Base-by-base conservation (phyloP, 2,329 filamentous ascomycete species). In the Aspergillus nomiae region DNA sequence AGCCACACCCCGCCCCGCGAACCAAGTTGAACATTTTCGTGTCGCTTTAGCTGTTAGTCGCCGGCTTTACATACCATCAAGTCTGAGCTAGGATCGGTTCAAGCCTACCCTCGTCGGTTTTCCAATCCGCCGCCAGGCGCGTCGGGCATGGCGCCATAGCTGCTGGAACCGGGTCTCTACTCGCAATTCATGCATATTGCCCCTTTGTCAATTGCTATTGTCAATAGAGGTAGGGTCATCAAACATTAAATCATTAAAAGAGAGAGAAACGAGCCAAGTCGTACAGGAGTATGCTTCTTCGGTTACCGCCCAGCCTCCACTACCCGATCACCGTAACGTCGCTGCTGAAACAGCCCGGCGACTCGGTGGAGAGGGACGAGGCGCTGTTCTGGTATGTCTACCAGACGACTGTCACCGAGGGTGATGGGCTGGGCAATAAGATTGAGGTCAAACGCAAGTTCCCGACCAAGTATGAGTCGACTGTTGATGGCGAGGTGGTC, bases 271-370 rank as follows among this genome's bases (percentile, higher is more conserved):
- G 28, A 45, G 48, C 45, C 34, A 58, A 51, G 30, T 34, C 46
- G 26, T 34, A 60, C 58, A 63, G 57, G 69, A 74, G 70, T 62
- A 83, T 83, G 81, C 79, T 81, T 72, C 73, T 83, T 71, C 78
- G 77, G 74, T 71, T 84, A 68, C 81, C 82, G 64, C 66, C 77
- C 59, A 79, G 87, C 79, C 87, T 97, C 70, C 91, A 90, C 79
- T 99, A 98, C 80, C 95, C 95, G 72, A 94, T 98, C 79, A 96
- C 90, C 70, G 90, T 99, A 79, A 93, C 89, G 71, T 90, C 92
- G 78, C 85, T 98, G 65, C 86, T 94, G 69, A 93, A 92, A 78
- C 82, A 84, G 68, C 86, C 87, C 24, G 90, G 91, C 77, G 92
- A 97, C 71, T 75, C 85, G 65, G 86, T 99, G 73, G 85, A 87